Evolutionary conservation across 257 asterid genomes (phyloP).

Genomic region (Nicotiana benthamiana): DNA sequence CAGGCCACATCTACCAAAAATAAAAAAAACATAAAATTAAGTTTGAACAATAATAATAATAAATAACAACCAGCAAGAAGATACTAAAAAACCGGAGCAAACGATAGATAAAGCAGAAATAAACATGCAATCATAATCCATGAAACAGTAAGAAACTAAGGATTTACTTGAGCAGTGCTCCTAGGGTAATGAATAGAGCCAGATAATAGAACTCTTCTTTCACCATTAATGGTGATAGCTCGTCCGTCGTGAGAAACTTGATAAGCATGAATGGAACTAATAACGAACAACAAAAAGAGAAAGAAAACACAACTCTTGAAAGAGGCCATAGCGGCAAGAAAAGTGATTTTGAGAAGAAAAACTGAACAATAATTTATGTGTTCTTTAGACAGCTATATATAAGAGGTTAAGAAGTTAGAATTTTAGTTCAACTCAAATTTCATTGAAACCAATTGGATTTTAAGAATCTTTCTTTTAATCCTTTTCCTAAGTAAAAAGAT

Average conservation of each 20-base stretch:
- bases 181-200: slow-evolving; percentile 82
- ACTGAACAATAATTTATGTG: neutral
- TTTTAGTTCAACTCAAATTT: neutral
- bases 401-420: neutral
- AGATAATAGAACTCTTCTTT: slow-evolving; percentile 42
- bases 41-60: too few relatives aligned
- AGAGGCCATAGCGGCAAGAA: neutral
- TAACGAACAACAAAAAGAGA: neutral
- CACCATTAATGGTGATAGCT: slow-evolving; percentile 51
- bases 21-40: neutral
- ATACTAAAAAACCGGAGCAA: too few relatives aligned
- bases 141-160: neutral
- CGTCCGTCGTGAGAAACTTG: slow-evolving; percentile 56
- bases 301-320: neutral
- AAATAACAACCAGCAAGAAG: too few relatives aligned
- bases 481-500: neutral
- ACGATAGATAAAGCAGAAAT: neutral
- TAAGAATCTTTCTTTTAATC: neutral
- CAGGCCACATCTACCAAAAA: slow-evolving; percentile 63
- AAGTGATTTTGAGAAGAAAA: neutral
- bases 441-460: neutral
- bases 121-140: neutral
- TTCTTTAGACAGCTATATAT: neutral
- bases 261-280: neutral
- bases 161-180: slow-evolving; percentile 45